Evolutionary conservation across 1,139 yeast genomes (phyloP).

Genomic region (Yamadazyma atmosphaerica): DNA sequence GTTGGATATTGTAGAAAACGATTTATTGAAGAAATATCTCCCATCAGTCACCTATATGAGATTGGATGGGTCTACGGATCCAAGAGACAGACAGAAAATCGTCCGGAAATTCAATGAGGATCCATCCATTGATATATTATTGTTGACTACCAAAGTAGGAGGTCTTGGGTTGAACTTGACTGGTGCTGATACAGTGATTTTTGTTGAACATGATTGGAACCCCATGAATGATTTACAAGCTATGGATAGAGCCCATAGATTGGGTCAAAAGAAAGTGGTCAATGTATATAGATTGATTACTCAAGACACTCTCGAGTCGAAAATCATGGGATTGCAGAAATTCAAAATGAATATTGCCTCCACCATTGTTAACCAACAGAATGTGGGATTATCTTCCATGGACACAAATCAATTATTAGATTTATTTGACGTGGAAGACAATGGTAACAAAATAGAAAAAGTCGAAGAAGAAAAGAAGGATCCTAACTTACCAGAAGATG

Average conservation of each 20-base stretch:
- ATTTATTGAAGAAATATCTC: slow-evolving; percentile 76
- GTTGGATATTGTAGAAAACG: slow-evolving; percentile 95
- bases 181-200: slow-evolving; percentile 98
- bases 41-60: slow-evolving; percentile 95
- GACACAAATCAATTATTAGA: slow-evolving; percentile 94
- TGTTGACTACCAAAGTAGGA: slow-evolving; percentile 96
- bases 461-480: slow-evolving; percentile 28
- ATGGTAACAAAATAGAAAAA: slow-evolving; percentile 40
- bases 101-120: slow-evolving; percentile 93
- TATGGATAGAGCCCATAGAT: slow-evolving; percentile 98
- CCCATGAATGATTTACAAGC: slow-evolving; percentile 99
- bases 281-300: slow-evolving; percentile 93
- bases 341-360: slow-evolving; percentile 98
- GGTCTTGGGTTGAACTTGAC: slow-evolving; percentile 96
- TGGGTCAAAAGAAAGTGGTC: slow-evolving; percentile 97
- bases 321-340: slow-evolving; percentile 97
- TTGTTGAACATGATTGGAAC: slow-evolving; percentile 99
- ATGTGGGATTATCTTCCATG: slow-evolving; percentile 92
- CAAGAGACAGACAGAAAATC: slow-evolving; percentile 86
- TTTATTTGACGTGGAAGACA: slow-evolving; percentile 75
- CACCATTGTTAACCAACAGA: slow-evolving; percentile 94
- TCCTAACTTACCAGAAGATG: slow-evolving; percentile 46
- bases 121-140: slow-evolving; percentile 91
- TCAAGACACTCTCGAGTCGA: slow-evolving; percentile 89
- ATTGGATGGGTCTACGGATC: slow-evolving; percentile 92